Evolutionary conservation across 768 basidiomycete species (phyloP), one percentile per base, ranked within the genome.

Genomic region (Suillus tomentosus): DNA sequence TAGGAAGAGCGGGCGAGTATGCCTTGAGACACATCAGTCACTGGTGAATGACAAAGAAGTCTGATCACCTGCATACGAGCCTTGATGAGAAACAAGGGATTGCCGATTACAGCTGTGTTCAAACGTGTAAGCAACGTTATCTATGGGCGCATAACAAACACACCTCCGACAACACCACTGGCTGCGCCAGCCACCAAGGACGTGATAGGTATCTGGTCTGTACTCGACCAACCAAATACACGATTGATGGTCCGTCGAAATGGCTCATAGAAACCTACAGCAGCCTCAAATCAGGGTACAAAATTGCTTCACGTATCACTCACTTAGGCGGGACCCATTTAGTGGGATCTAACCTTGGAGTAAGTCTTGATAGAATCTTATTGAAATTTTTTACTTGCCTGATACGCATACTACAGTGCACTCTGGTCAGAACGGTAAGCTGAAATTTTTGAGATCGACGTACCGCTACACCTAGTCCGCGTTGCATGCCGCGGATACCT

Each of bases 241-340:
- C 78, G 78, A 77, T 99, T 99, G 59, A 93, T 73, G 3, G 76
- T 76, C 64, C 79, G 83, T 64, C 97, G 84, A 63, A 99, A 85
- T 2, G 96, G 96, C 73, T 99, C 97, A 73, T 97, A 99, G 73
- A 99, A 96, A 5, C 97, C 96, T 94, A 67, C 2, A n/a, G 27
- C 27, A 40, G 19, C 36, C 62, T 76, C 36, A 74, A 65, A 61
- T 72, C 31, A 61, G 6, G 6, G 17, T 72, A 57, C 9, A 63
- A 13, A 19, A 45, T 17, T 43, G 27, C 14, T 34, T 7, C 48
- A 42, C 39, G 31, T 17, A n/a, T 3, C 24, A 43, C 61, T 13
- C 68, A 94, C 93, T 94, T 62, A 97, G 80, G 63, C 95, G 87
- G 27, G 92, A 96, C 7, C 96, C 95, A 69, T 97, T 98, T 68